Base-by-base conservation (phyloP, 73 alveolate genomes). In the Loxodes magnus region DNA sequence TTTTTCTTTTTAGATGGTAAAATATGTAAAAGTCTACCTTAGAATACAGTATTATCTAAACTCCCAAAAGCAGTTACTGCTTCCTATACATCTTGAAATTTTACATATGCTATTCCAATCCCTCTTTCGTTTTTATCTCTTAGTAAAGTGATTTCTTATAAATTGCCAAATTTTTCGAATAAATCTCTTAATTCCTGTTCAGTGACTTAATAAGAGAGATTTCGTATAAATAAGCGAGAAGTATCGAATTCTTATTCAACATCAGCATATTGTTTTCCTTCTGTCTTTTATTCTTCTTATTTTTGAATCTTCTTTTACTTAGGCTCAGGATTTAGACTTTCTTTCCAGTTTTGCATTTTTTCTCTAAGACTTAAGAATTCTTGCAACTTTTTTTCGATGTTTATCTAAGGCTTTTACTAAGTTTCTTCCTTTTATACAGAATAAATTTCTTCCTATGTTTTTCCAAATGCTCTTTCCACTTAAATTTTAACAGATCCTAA, bases 1-100 rank as follows among this genome's bases (percentile, higher is more conserved):
- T 71, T 70, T 54, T 82, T 87, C 72, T 78, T 74, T 42, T 73
- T 66, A 3, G 98, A 93, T 3, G 95, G 95, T 38, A 76, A 52
- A 15, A 93, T 84, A 48, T 86, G 97, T 1, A 93, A 71, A 22
- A 79, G 82, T 25, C 99, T 67, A 7, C 99, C 99, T 64, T 82
- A 67, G 33, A 71, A 75, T 42, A 71, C 79, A 39, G 65, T 78
- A 35, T 91, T 90, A 58, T 93, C 96, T 69, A 77, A 67, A 56
- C 86, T 84, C 34, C 87, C 88, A 67, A 71, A 88, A 16, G 99
- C 99, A 67, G 76, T 75, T 7, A 89, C 79, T 0, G 96, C 91
- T 27, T 87, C 75, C 62, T 87, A 97, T 2, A 83, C 82, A 28
- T 90, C 72, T 48, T 51, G 79, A 67, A 70, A 89, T 6, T 82